Percentiles rank a stretch among this genome's conserved stretches.
Conservation (phyloP, 169 alveolate species). For the Plasmodium knowlesi region DNA sequence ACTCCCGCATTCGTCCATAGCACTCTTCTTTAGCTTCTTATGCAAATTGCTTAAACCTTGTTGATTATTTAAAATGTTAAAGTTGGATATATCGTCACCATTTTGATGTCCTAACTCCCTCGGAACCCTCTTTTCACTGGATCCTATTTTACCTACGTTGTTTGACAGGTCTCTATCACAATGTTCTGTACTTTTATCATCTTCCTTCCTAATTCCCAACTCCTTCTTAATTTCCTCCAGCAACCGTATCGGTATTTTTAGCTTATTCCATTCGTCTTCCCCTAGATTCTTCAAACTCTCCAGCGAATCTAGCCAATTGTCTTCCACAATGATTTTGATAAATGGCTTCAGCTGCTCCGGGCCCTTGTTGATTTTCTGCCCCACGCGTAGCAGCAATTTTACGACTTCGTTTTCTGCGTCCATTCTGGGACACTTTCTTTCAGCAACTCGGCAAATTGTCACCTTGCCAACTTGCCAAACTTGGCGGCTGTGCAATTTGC, state of each 20-base stretch:
- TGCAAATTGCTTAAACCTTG: neutral
- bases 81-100: neutral
- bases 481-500: neutral
- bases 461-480: too few species aligned
- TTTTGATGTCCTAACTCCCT: neutral
- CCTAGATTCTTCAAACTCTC: conserved; percentile 32
- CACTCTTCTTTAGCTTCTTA: conserved; percentile 30
- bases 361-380: conserved; percentile 51
- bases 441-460: neutral
- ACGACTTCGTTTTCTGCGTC: conserved; percentile 55
- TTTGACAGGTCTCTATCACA: neutral
- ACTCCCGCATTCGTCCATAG: neutral
- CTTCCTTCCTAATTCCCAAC: neutral
- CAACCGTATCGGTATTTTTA: conserved; percentile 34
- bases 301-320: conserved; percentile 57
- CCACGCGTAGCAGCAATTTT: conserved; percentile 15
- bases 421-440: neutral
- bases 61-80: neutral
- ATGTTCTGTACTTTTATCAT: conserved; percentile 1
- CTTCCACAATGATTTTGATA: conserved; percentile 51
- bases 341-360: conserved; percentile 44
- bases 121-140: neutral
- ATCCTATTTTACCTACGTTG: neutral
- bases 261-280: conserved; percentile 65
- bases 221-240: conserved; percentile 56